Conservation (phyloP, 1,139 yeast species). For the Diutina sp. region DNA sequence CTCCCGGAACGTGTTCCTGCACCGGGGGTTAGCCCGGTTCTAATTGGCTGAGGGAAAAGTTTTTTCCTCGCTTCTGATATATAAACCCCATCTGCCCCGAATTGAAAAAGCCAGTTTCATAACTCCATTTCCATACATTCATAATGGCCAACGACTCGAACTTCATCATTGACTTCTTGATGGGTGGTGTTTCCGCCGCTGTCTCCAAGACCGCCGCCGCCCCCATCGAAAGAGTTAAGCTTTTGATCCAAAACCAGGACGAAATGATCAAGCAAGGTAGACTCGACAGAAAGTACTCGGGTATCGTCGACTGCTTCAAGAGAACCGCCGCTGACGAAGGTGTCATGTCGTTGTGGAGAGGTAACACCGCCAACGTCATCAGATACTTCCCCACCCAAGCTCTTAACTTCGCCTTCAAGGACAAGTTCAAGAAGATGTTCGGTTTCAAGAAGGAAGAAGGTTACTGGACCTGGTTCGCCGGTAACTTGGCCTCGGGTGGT, state of each 20-base stretch:
- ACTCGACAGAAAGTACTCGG: constrained; percentile 49
- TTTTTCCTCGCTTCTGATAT: not conserved
- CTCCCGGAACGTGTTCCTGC: not conserved
- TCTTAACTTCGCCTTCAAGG: constrained; percentile 76
- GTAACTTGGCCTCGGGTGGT: constrained; percentile 80
- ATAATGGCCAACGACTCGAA: constrained; percentile 1
- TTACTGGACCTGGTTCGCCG: constrained; percentile 62
- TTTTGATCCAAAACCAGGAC: constrained; percentile 72
- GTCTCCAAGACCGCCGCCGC: constrained; percentile 79
- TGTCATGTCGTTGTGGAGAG: constrained; percentile 65
- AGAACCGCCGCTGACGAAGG: constrained; percentile 69
- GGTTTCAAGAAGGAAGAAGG: constrained; percentile 61
- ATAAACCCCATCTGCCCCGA: not conserved
- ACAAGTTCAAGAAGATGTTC: constrained; percentile 65
- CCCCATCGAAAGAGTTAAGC: constrained; percentile 74
- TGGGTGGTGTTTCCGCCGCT: constrained; percentile 84
- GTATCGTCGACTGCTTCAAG: constrained; percentile 60
- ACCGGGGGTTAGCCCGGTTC: not conserved
- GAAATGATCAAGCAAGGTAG: constrained; percentile 79
- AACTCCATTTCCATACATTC: constrained; percentile 1
- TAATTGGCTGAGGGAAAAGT: not conserved
- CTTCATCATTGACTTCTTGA: constrained; percentile 36
- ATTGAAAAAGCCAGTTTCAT: not conserved
- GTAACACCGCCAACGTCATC: constrained; percentile 75
- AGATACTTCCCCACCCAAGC: constrained; percentile 85